These are phyloP conservation scores for Calonectria honghensis DNA, from an alignment of 2,329 filamentous ascomycete species.

Conservation along the genomic window DNA sequence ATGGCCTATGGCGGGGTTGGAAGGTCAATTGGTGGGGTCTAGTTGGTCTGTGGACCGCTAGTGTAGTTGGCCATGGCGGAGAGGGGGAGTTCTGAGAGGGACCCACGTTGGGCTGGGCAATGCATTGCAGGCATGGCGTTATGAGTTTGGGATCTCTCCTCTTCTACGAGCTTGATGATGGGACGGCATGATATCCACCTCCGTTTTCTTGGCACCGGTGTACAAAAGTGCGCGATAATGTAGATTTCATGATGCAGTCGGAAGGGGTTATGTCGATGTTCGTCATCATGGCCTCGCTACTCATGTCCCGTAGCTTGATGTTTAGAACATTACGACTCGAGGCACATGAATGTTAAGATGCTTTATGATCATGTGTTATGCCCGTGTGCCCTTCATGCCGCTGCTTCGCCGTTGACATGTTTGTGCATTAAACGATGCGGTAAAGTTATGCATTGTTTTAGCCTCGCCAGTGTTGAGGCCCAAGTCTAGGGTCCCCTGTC, in stretches of 20 bases:
- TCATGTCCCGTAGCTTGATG: conserved; percentile 40
- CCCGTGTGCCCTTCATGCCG: conserved; percentile 25
- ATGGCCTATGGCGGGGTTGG: conserved; percentile 84
- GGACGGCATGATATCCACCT: conserved; percentile 64
- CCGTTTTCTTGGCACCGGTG: conserved; percentile 50
- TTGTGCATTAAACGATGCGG: conserved; percentile 29
- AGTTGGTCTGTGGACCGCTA: conserved; percentile 83
- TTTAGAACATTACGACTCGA: conserved; percentile 30
- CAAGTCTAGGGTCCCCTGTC: conserved; percentile 31
- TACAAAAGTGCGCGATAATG: conserved; percentile 50
- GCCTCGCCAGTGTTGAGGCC: conserved; percentile 5
- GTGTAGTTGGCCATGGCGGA: conserved; percentile 76
- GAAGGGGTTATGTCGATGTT: conserved; percentile 34
- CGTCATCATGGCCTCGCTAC: conserved; percentile 44
- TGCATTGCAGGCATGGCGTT: conserved; percentile 60
- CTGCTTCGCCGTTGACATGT: not conserved
- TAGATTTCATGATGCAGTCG: conserved; percentile 46
- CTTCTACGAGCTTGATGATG: conserved; percentile 63
- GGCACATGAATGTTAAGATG: conserved; percentile 27
- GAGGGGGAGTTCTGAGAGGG: conserved; percentile 74
- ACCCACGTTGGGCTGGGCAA: conserved; percentile 46
- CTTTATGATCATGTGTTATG: conserved; percentile 22
- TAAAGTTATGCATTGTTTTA: conserved; percentile 31
- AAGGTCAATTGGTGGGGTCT: conserved; percentile 87
- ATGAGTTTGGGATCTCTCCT: conserved; percentile 59